phyloP scores from a whole-genome alignment of 2,329 filamentous ascomycete species.

The Aspergillus vadensis region DNA sequence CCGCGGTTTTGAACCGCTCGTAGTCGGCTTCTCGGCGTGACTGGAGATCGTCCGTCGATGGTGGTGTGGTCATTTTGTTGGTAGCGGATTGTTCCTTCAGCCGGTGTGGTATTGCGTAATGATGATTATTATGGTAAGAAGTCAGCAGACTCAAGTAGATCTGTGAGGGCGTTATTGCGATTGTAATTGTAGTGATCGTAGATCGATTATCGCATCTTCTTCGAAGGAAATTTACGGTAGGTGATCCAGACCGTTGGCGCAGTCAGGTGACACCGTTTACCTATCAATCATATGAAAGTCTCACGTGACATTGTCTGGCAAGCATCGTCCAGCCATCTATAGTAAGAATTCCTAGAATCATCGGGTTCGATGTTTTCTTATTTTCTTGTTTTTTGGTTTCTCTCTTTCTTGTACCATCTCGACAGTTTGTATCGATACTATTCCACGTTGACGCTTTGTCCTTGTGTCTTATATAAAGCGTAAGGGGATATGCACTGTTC shows the following conservation, averaged over 20 bases:
- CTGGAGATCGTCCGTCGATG: conserved; percentile 2
- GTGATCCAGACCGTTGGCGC: background rate
- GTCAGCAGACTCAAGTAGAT: background rate
- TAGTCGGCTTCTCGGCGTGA: conserved; percentile 39
- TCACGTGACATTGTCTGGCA: too few relatives aligned
- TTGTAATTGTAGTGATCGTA: background rate
- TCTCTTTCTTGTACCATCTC: too few relatives aligned
- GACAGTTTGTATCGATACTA: too few relatives aligned
- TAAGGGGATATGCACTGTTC: too few relatives aligned
- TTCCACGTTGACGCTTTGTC: too few relatives aligned
- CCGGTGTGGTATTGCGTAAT: background rate
- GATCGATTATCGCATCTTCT: background rate
- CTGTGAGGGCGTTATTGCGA: background rate
- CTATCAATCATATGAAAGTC: too few relatives aligned
- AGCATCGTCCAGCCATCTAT: too few relatives aligned
- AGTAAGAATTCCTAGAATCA: too few relatives aligned
- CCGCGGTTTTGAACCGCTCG: conserved; percentile 43
- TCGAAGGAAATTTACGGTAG: background rate
- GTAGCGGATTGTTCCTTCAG: background rate
- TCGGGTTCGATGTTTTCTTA: too few relatives aligned
- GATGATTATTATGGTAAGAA: background rate
- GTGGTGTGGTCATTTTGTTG: conserved; percentile 1
- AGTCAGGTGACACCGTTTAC: background rate
- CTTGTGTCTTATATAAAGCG: too few relatives aligned
- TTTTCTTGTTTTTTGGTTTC: too few relatives aligned